Base-by-base conservation (phyloP, 805 yeast genomes). In the Hanseniaspora valbyensis region DNA sequence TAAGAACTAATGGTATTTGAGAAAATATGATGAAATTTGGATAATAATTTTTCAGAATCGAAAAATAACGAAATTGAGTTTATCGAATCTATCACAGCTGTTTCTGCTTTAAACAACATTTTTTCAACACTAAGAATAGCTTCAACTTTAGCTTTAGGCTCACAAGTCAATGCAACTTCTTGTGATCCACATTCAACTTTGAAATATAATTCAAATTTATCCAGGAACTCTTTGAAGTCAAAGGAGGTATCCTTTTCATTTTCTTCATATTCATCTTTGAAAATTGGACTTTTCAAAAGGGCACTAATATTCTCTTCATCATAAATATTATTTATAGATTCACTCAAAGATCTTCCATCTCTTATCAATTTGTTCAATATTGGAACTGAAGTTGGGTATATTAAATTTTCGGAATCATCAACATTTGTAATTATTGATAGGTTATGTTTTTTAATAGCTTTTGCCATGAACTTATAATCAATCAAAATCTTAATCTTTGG, bases 61-160 rank as follows among this genome's bases (percentile, higher is more conserved):
- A 79, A 61, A 0, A 78, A 61, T 3, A 75, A 62, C 2, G 74
- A 63, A 10, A 78, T 52, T 2, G 73, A 69, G 26, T 69, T 69
- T 3, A 70, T 55, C 12, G 63, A 57, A 43, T 67, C 66, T n/a
- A 61, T 58, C 8, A 68, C 69, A 41, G 76, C 74, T 0, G 85
- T 69, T 38, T 75, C 74, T 8, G 82, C 55, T 44, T 77, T 76
- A 32, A 86, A 56, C 21, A 72, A 75, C n/a, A 86, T 74, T 0
- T 82, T 80, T 19, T 79, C 82, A 21, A 81, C 73, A 7, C 87
- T 83, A 14, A 87, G 80, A 32, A 83, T 76, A 0, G 96, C 94
- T 34, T 87, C 88, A 1, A 92, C 92, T 60, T 85, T 87, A 0
- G 97, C 97, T 16, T 81, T 81, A 1, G 98, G 98, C 54, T 85